Evolutionary conservation across 805 yeast genomes (phyloP), one percentile per base, ranked within the genome.

Genomic region (Saccharomyces jurei): DNA sequence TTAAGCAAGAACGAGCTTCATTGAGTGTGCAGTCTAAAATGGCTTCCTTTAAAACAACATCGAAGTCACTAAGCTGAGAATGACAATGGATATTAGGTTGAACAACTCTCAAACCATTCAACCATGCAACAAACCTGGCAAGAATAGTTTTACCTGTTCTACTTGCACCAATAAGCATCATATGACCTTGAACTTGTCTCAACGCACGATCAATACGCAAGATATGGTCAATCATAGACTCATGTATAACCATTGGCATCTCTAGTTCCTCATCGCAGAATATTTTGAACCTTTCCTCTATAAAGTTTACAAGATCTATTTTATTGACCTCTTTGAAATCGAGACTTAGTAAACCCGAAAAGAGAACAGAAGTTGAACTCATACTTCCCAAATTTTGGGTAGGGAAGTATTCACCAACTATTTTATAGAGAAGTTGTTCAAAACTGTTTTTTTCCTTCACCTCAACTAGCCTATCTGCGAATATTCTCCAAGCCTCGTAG

Each of bases 81-180:
- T 71, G 73, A 6, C 79, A 68, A 27, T 78, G 76, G 0, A 86
- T 86, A 41, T 72, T 73, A 36, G 92, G 74, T 57, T 83, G 87
- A 21, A 77, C 71, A 0, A 83, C 75, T 28, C 74, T 77, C 21
- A 88, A 64, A 0, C 96, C 97, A 66, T 87, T 87, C 71, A 90
- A 81, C 98, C 98, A 92, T 0, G 96, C 82, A 4, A 88, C 96
- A 76, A 92, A 92, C 57, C 82, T 80, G 0, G 87, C 75, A 52
- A 90, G 63, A 0, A 91, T 84, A 0, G 89, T 78, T 66, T 87
- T 88, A 1, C 97, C 97, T 60, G 90, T 81, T 1, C 95, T 80
- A 52, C 89, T 79, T 1, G 88, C 81, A 0, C 97, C 98, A 22
- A 88, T 86, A 44, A 92, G 66, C 58, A 92, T 87, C 75, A 88